Percentiles rank a stretch among this genome's conserved stretches.
Conservation (phyloP, 805 yeast genomes). For the Scheffersomyces lignosus region DNA sequence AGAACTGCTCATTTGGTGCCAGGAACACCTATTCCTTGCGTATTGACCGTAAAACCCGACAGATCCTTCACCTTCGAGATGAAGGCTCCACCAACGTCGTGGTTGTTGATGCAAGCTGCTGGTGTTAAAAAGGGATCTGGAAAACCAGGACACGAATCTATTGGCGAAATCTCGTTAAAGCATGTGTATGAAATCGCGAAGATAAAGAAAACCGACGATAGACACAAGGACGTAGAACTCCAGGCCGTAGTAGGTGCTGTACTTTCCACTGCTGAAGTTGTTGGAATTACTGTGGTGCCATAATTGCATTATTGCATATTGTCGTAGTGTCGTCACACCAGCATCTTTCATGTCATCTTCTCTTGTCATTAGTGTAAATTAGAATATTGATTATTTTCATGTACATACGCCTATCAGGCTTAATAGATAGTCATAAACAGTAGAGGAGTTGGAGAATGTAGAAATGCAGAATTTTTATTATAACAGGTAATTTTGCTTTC, state of each 20-base stretch:
- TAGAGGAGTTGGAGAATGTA: too few relatives aligned
- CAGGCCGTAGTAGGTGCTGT: constrained; percentile 79
- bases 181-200: constrained; percentile 94
- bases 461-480: too few relatives aligned
- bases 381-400: too few relatives aligned
- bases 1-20: constrained; percentile 85
- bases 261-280: constrained; percentile 82
- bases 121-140: constrained; percentile 79
- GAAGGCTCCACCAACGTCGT: constrained; percentile 90
- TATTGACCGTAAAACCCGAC: constrained; percentile 87
- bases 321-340: too few relatives aligned
- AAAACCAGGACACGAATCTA: constrained; percentile 56
- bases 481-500: too few relatives aligned
- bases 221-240: constrained; percentile 68
- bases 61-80: constrained; percentile 82
- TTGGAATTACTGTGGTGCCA: constrained; percentile 82
- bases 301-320: constrained; percentile 25
- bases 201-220: constrained; percentile 83
- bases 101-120: constrained; percentile 79
- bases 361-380: too few relatives aligned
- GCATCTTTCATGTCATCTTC: too few relatives aligned
- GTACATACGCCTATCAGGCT: too few relatives aligned
- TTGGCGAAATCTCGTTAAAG: constrained; percentile 73
- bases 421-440: too few relatives aligned
- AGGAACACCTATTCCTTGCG: constrained; percentile 87